Evolutionary conservation across 1,284 basidiomycete genomes (phyloP), one percentile per base, ranked within the genome.

Genomic region (Taiwanofungus camphoratus): DNA sequence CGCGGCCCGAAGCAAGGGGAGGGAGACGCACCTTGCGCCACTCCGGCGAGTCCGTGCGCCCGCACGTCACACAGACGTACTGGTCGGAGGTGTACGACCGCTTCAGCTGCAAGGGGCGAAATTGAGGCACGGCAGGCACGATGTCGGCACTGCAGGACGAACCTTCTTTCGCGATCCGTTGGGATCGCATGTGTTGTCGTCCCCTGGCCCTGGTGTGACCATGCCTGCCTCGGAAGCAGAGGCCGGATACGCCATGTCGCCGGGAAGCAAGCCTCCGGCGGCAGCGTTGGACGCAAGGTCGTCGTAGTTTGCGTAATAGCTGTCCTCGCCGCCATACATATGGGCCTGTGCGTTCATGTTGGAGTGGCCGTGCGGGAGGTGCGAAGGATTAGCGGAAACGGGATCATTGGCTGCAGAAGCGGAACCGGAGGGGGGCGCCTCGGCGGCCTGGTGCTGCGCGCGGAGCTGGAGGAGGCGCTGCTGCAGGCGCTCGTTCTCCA

Each of bases 41-140:
- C 66, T 86, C 87, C 1, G 82, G 87, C 21, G 84, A 90, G 59
- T 87, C 85, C 0, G 84, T 89, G 41, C 82, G 73, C 18, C 87
- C 87, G 51, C 87, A 89, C 8, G 79, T 86, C 40, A 82, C 70
- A 56, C 87, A 90, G 5, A 88, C 83, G 55, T 86, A 74, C 52
- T 83, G 80, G 45, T 87, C 82, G 3, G 63, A 58, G 13, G 59
- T 56, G 37, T 76, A 67, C n/a, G 61, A 52, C 58, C 79, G 79
- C 61, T 76, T 79, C 42, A 67, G 50, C 73, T 74, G 48, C 26
- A 46, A 41, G 31, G 18, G 45, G 9, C 36, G 30, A 26, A 34
- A 36, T 34, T 16, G 12, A 18, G 32, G 44, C 20, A 27, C 21
- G 27, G 33, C 32, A 21, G 7, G 36, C 6, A 19, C 23, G 30